Evolutionary conservation across 352 stramenopile genomes (phyloP).

Genomic region (Elongisporangium undulatum): DNA sequence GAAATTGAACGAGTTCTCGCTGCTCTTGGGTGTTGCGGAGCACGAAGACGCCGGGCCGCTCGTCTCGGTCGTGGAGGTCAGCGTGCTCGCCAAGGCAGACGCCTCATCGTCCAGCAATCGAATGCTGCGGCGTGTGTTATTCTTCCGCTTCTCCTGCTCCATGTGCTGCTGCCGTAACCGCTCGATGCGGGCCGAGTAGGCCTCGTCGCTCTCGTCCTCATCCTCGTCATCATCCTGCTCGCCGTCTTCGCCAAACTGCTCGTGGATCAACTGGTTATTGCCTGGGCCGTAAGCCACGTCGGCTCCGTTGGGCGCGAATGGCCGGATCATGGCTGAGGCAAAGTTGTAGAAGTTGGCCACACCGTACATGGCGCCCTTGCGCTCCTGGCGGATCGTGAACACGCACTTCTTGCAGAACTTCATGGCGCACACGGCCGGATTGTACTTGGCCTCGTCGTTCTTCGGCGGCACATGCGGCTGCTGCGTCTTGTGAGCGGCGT

Average conservation of each 20-base stretch:
- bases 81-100: slow-evolving; percentile 13
- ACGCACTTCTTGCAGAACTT: slow-evolving; percentile 82
- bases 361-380: slow-evolving; percentile 44
- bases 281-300: too few relatives aligned
- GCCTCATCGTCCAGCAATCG: slow-evolving; percentile 38
- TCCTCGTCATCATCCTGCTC: slow-evolving; percentile 32
- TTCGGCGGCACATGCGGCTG: slow-evolving; percentile 27
- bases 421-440: slow-evolving; percentile 56
- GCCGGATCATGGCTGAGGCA: slow-evolving; percentile 36
- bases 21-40: slow-evolving; percentile 12
- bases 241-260: slow-evolving; percentile 10
- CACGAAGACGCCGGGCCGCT: slow-evolving; percentile 19
- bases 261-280: slow-evolving; percentile 4
- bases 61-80: too few relatives aligned
- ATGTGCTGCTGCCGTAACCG: slow-evolving; percentile 62
- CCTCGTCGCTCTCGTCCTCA: slow-evolving; percentile 34
- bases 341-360: slow-evolving; percentile 43
- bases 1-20: slow-evolving; percentile 37
- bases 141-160: slow-evolving; percentile 56
- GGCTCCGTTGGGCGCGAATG: slow-evolving; percentile 20
- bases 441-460: slow-evolving; percentile 38
- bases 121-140: slow-evolving; percentile 30
- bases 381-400: slow-evolving; percentile 56
- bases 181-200: slow-evolving; percentile 51
- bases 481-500: slow-evolving; percentile 3